Percentiles rank a stretch among this genome's conserved stretches.
Conservation (phyloP, 257 asterid species). For the Salvia hispanica region DNA sequence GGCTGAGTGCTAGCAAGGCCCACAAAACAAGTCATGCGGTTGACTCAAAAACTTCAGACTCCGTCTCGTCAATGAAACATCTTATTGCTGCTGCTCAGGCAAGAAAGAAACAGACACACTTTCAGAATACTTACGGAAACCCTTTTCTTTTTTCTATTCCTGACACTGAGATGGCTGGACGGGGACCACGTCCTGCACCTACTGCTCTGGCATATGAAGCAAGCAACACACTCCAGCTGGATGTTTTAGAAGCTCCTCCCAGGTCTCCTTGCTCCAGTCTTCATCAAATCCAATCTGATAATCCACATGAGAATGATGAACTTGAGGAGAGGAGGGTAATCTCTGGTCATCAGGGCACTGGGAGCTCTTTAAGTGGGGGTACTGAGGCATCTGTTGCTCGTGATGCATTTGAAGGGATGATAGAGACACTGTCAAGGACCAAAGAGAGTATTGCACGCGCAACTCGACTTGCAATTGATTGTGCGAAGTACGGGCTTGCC, state of each 20-base stretch:
- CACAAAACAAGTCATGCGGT: constrained; percentile 37
- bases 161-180: constrained; percentile 47
- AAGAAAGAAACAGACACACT: constrained; percentile 65
- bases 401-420: constrained; percentile 94
- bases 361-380: constrained; percentile 73
- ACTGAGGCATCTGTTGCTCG: constrained; percentile 97
- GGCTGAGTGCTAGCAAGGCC: constrained; percentile 53
- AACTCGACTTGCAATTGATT: constrained; percentile 91
- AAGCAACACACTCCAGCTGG: constrained; percentile 45
- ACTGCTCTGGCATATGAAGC: constrained; percentile 49
- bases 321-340: constrained; percentile 63
- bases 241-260: constrained; percentile 45
- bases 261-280: constrained; percentile 54
- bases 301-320: constrained; percentile 62
- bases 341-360: constrained; percentile 62
- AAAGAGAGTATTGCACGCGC: constrained; percentile 95
- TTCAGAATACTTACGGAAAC: constrained; percentile 49
- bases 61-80: constrained; percentile 62
- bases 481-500: constrained; percentile 84
- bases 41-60: constrained; percentile 55
- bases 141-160: constrained; percentile 38
- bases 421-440: constrained; percentile 90
- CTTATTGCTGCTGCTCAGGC: constrained; percentile 94
- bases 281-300: constrained; percentile 44
- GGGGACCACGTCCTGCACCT: constrained; percentile 49